phyloP scores from a whole-genome alignment of 75 land plant genomes.

The Larix kaempferi region DNA sequence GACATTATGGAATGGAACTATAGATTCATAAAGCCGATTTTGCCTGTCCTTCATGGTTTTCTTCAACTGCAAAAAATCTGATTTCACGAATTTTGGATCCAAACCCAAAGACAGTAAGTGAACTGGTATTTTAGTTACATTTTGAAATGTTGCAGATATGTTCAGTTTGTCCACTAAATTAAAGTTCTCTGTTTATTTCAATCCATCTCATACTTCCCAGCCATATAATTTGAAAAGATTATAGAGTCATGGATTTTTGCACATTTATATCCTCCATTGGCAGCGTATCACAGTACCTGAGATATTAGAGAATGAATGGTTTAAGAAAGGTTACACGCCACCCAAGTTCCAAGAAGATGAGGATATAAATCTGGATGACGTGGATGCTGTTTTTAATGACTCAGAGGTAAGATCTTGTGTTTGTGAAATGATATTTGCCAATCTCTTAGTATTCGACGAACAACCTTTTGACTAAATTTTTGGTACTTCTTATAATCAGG shows the following conservation, averaged over 20 bases:
- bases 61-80: conserved; percentile 69
- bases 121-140: not conserved
- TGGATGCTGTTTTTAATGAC: conserved; percentile 82
- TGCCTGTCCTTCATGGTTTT: conserved; percentile 88
- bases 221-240: no score
- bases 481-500: conserved; percentile 21
- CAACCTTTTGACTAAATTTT: conserved; percentile 29
- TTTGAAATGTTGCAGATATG: no score
- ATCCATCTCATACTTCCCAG: no score
- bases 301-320: conserved; percentile 85
- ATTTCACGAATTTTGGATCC: conserved; percentile 82
- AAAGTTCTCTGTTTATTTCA: no score
- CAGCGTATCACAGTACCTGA: conserved; percentile 83
- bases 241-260: no score
- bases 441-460: conserved; percentile 12
- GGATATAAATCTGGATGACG: conserved; percentile 72
- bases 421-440: not conserved
- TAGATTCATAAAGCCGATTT: conserved; percentile 90
- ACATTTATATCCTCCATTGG: not conserved
- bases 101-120: conserved; percentile 79
- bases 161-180: no score
- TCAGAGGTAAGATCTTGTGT: conserved; percentile 46
- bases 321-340: conserved; percentile 78
- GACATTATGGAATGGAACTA: no score
- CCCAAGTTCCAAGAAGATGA: conserved; percentile 61